These are phyloP conservation scores for Entonaema liquescens DNA, from an alignment of 495 filamentous ascomycete genomes.

Conservation along the genomic window DNA sequence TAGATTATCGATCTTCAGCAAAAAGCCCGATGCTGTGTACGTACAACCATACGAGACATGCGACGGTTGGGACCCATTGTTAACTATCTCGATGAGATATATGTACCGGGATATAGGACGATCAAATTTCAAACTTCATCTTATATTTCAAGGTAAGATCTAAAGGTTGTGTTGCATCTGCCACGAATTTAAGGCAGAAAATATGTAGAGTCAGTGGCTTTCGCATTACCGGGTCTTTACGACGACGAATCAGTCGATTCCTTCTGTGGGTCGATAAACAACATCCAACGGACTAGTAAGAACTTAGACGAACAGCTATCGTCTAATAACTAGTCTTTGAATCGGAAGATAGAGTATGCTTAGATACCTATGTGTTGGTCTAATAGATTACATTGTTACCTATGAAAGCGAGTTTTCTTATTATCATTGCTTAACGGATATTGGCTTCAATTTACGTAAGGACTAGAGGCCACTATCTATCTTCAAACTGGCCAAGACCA, in stretches of 20 bases:
- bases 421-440: neutral
- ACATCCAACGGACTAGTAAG: neutral
- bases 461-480: neutral
- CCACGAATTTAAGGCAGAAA: neutral
- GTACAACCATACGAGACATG: slow-evolving; percentile 17
- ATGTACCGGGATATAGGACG: neutral
- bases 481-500: neutral
- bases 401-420: neutral
- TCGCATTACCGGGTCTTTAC: neutral
- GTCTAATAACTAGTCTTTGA: neutral
- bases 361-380: neutral
- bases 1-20: slow-evolving; percentile 30
- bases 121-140: neutral
- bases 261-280: neutral
- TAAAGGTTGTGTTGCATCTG: neutral
- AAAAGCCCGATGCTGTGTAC: slow-evolving; percentile 33
- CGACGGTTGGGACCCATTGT: neutral
- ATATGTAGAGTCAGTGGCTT: neutral
- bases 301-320: neutral
- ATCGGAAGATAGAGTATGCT: neutral
- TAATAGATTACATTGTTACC: neutral
- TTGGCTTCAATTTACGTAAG: neutral
- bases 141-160: neutral
- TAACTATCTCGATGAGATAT: neutral
- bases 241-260: neutral